Base-by-base conservation (phyloP, 352 stramenopile genomes). In the Phytophthora fragariaefolia region DNA sequence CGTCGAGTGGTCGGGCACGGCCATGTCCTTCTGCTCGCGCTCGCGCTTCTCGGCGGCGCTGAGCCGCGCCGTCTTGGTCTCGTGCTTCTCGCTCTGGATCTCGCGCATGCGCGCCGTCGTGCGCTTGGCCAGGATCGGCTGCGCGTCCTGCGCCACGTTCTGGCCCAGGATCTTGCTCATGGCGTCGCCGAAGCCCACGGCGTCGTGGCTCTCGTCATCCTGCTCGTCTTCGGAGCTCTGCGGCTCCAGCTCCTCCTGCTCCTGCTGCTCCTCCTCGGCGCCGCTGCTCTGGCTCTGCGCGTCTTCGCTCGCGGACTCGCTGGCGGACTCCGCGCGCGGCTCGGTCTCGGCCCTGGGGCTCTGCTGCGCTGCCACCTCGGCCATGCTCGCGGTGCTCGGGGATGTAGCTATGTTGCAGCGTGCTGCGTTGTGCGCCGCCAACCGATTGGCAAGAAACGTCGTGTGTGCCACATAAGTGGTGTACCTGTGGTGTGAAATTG, bases 121-220 rank as follows among this genome's bases (percentile, higher is more conserved):
- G 18, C 87, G 82, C 77, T 95, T 95, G 42, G 87, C 85, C 18
- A 95, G 75, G 50, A 95, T 94, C 54, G 87, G 85, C 71, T 85
- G 79, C 63, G 80, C 82, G 40, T 92, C 81, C 12, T 79, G 65
- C 1, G 73, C 80, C 32, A 94, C 81, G 32, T 82, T 91, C 69
- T 95, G 87, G 30, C 83, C 71, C 58, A 95, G 45, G 12, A 95
- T 88, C 67, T 95, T 95, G 77, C 77, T 94, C 87, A 95, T 92
- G 40, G 87, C 87, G 49, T 95, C 87, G 22, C 83, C 87, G 73
- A 95, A 93, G 23, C 85, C 87, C 50, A 95, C 87, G 2, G 83
- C 82, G 17, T 90, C 82, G n/a, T 86, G 73, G 10, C 63, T 63
- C 15, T 85, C 80, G 0, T 72, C 71, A 13, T 74, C 75, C 1